phyloP scores from a whole-genome alignment of 495 filamentous ascomycete species.

The Lineolata rhizophorae region DNA sequence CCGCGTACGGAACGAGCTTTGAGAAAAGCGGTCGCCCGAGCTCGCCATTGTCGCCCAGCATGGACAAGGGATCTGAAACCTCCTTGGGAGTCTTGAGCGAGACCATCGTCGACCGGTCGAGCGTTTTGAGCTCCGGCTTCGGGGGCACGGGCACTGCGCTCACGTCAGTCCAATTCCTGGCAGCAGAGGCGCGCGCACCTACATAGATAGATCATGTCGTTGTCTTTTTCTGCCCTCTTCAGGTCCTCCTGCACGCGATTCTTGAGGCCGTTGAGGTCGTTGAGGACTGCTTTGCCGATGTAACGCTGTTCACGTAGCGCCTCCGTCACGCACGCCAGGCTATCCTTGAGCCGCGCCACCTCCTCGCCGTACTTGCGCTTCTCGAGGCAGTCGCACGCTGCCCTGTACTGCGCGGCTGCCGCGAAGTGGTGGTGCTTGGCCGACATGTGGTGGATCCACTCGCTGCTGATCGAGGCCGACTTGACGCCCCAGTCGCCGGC shows the following conservation, averaged over 20 bases:
- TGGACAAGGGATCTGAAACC: constrained; percentile 54
- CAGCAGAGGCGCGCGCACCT: constrained; percentile 2
- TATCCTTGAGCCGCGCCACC: constrained; percentile 67
- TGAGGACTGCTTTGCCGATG: constrained; percentile 62
- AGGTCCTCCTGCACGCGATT: constrained; percentile 64
- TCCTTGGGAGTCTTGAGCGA: constrained; percentile 57
- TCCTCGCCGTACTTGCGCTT: constrained; percentile 93
- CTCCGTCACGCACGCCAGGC: constrained; percentile 62
- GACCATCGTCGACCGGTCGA: constrained; percentile 83
- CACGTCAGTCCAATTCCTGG: not conserved
- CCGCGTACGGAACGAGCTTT: constrained; percentile 85
- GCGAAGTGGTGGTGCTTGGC: constrained; percentile 97
- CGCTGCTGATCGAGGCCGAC: constrained; percentile 69
- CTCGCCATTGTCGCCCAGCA: constrained; percentile 55
- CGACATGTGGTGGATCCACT: constrained; percentile 96
- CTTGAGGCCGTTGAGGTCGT: constrained; percentile 69
- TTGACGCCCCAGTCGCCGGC: constrained; percentile 73
- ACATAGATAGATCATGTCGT: constrained; percentile 80
- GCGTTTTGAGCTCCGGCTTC: constrained; percentile 66
- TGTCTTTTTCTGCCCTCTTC: constrained; percentile 87
- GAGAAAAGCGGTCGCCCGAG: constrained; percentile 73
- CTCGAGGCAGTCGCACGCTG: constrained; percentile 78
- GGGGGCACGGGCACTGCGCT: constrained; percentile 51
- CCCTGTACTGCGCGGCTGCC: constrained; percentile 86
- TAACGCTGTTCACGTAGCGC: constrained; percentile 71